phyloP scores from a whole-genome alignment of 1,284 basidiomycete species.

The Moesziomyces sp. region DNA sequence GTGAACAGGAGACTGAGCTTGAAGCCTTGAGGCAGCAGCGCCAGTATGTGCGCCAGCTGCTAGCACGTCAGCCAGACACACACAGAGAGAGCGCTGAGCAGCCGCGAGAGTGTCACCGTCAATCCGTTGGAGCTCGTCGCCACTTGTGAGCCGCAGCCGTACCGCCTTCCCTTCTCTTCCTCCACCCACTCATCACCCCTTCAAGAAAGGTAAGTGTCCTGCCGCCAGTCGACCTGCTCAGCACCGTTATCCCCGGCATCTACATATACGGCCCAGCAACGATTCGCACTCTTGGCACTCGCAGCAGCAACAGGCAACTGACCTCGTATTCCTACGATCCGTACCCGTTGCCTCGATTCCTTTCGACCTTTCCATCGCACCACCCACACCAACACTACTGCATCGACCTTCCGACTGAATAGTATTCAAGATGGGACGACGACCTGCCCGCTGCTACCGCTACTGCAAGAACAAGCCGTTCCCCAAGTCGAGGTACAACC shows the following conservation, averaged over 20 bases:
- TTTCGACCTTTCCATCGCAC: constrained; percentile 11
- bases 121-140: constrained; percentile 18
- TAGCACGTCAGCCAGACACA: neutral
- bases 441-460: constrained; percentile 66
- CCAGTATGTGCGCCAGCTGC: constrained; percentile 10
- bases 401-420: constrained; percentile 1
- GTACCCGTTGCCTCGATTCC: neutral
- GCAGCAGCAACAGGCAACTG: constrained; percentile 11
- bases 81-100: neutral
- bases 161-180: constrained; percentile 19
- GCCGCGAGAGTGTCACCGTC: neutral
- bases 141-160: constrained; percentile 20
- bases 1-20: no score
- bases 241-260: constrained; percentile 8
- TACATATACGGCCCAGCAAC: constrained; percentile 2
- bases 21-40: constrained; percentile 22
- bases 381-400: neutral
- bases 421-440: constrained; percentile 62
- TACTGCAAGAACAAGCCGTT: constrained; percentile 68
- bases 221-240: constrained; percentile 16
- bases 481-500: constrained; percentile 80
- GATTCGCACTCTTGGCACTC: constrained; percentile 2
- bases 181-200: constrained; percentile 50
- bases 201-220: constrained; percentile 55
- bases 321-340: constrained; percentile 6